A percentile compares a stretch with the other conserved stretches of the same genome.
phyloP scores from a whole-genome alignment of 192 early-diverging fungal species.

The Coemansia sp. region DNA sequence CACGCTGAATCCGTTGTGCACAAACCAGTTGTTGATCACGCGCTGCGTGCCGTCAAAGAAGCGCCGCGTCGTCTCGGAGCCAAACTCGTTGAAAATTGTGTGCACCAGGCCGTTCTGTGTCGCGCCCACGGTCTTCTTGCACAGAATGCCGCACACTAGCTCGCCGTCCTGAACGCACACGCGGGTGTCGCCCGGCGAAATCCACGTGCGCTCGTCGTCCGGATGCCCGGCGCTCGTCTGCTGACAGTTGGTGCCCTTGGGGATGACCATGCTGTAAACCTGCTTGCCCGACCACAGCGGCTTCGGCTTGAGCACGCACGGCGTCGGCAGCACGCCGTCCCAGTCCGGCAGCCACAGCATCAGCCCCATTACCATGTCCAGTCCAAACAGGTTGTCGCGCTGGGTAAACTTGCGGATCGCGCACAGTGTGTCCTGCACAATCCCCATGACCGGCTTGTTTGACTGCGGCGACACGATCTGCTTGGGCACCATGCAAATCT shows the following conservation, averaged over 20 bases:
- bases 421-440: conserved; percentile 98
- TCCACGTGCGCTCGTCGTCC: conserved; percentile 70
- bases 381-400: conserved; percentile 82
- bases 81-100: conserved; percentile 91
- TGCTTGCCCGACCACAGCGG: conserved; percentile 99
- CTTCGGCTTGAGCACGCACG: conserved; percentile 92
- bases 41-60: conserved; percentile 92
- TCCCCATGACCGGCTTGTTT: conserved; percentile 99
- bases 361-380: conserved; percentile 93
- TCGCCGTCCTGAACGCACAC: conserved; percentile 92
- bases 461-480: conserved; percentile 97
- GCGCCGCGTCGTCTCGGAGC: conserved; percentile 75
- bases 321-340: conserved; percentile 89
- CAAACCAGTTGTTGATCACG: conserved; percentile 93
- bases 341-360: conserved; percentile 94
- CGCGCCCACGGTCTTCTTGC: conserved; percentile 91
- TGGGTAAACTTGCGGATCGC: conserved; percentile 93
- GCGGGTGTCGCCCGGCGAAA: conserved; percentile 84
- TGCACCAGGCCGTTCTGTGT: conserved; percentile 85
- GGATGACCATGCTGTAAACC: conserved; percentile 87
- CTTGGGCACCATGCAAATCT: conserved; percentile 97
- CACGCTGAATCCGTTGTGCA: conserved; percentile 93
- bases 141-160: conserved; percentile 88
- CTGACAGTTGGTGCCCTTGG: conserved; percentile 87
- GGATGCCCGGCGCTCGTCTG: conserved; percentile 74